Conservation (phyloP, 148 eudicot genomes). For the Cornus suecica region DNA sequence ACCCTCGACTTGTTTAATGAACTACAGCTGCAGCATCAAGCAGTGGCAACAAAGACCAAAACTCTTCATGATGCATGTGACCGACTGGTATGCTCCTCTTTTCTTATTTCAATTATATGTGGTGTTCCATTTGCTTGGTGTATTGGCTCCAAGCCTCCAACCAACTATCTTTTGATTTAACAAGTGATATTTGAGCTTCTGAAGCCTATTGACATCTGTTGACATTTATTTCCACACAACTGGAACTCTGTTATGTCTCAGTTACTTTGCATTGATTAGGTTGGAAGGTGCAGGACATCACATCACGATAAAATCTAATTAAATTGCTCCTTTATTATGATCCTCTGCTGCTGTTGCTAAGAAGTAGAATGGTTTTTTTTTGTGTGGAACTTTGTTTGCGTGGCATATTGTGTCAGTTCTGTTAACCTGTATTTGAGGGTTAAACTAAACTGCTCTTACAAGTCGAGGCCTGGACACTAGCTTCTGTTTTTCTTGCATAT, state of each 20-base stretch:
- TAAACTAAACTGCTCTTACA: not conserved
- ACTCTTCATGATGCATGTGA: conserved; percentile 99
- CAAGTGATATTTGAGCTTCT: not conserved
- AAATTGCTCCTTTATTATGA: not conserved
- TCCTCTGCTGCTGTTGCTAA: not conserved
- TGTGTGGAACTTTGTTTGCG: not conserved
- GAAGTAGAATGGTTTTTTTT: not conserved
- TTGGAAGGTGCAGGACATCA: not conserved
- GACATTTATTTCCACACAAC: not conserved
- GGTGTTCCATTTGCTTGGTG: not conserved
- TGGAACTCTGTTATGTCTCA: not conserved
- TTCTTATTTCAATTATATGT: conserved; percentile 7
- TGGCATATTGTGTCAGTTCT: not conserved
- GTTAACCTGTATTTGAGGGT: conserved; percentile 11
- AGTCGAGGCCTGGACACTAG: not conserved
- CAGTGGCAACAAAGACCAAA: conserved; percentile 91
- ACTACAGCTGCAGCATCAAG: conserved; percentile 89
- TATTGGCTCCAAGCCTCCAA: not conserved
- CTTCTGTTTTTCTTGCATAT: not conserved
- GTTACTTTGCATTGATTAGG: not conserved
- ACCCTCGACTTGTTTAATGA: conserved; percentile 92
- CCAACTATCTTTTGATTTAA: not conserved
- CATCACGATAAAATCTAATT: not conserved
- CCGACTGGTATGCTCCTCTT: conserved; percentile 58
- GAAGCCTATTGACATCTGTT: not conserved